Percentiles rank a stretch among this genome's conserved stretches.
Conservation (phyloP, 352 stramenopile species). For the Stramenopiles sp. region DNA sequence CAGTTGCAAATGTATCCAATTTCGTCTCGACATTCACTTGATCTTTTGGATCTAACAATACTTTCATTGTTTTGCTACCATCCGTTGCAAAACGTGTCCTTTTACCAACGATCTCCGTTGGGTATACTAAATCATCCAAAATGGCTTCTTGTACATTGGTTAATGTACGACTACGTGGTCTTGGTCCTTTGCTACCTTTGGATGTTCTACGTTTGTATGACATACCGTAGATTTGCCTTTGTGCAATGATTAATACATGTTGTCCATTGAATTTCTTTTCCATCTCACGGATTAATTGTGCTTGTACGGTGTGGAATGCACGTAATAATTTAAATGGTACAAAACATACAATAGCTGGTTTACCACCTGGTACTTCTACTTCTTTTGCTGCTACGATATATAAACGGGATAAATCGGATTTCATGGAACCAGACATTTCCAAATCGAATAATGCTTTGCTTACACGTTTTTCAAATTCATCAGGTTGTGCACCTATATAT, state of each 20-base stretch:
- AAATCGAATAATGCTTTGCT: constrained; percentile 58
- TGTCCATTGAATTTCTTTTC: constrained; percentile 98
- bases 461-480: constrained; percentile 65
- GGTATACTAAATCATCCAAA: constrained; percentile 96
- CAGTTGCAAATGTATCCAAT: constrained; percentile 92
- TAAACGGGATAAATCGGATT: constrained; percentile 89
- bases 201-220: constrained; percentile 57
- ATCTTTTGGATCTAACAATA: constrained; percentile 94
- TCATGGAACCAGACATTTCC: constrained; percentile 79
- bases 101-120: constrained; percentile 98
- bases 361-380: constrained; percentile 75
- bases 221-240: constrained; percentile 97
- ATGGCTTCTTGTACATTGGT: constrained; percentile 95
- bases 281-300: constrained; percentile 86
- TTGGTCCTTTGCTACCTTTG: constrained; percentile 76
- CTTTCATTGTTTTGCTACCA: constrained; percentile 90
- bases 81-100: constrained; percentile 88
- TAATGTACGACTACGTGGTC: constrained; percentile 87
- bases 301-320: constrained; percentile 96
- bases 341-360: constrained; percentile 96
- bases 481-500: constrained; percentile 19
- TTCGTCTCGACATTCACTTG: constrained; percentile 97
- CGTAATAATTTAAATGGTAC: constrained; percentile 93
- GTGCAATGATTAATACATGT: constrained; percentile 95
- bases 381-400: constrained; percentile 98